A percentile compares a stretch with the other conserved stretches of the same genome.
phyloP scores from a whole-genome alignment of 192 early-diverging fungal species.

The Coemansia sp. region DNA sequence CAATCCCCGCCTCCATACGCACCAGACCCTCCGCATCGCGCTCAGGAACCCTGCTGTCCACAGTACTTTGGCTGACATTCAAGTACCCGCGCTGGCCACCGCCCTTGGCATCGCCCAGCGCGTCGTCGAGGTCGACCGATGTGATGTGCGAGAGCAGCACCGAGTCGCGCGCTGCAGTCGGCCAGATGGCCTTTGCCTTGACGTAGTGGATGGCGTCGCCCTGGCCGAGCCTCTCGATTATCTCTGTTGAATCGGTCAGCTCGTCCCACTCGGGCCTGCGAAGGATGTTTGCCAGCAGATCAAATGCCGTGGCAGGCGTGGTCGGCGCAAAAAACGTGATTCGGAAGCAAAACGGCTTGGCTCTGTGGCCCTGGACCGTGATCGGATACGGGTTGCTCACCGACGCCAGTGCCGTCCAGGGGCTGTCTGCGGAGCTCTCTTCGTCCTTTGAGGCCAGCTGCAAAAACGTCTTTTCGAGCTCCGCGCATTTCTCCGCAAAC shows the following conservation, averaged over 20 bases:
- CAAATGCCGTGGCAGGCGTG: conserved; percentile 32
- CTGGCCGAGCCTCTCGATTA: conserved; percentile 32
- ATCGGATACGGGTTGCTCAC: conserved; percentile 29
- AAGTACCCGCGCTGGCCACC: conserved; percentile 10
- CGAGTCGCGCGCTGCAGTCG: conserved; percentile 48
- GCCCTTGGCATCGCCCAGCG: neutral
- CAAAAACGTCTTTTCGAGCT: conserved; percentile 30
- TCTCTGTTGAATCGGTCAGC: conserved; percentile 28
- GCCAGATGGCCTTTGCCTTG: conserved; percentile 49
- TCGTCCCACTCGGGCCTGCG: conserved; percentile 50
- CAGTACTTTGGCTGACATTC: conserved; percentile 43
- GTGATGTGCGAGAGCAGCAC: conserved; percentile 40
- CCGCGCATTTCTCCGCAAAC: conserved; percentile 23
- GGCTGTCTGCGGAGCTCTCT: neutral
- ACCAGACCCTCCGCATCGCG: conserved; percentile 28
- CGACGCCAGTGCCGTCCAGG: conserved; percentile 26
- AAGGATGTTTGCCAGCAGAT: conserved; percentile 38
- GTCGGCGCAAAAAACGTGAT: conserved; percentile 36
- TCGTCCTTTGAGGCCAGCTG: conserved; percentile 13
- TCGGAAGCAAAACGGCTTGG: conserved; percentile 45
- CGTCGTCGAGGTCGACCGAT: conserved; percentile 3
- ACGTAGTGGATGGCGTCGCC: conserved; percentile 44
- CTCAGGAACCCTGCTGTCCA: conserved; percentile 32
- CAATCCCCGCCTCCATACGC: conserved; percentile 51
- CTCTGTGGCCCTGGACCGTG: conserved; percentile 30